Conservation (phyloP, 768 basidiomycete species). For the Jaapia argillacea region DNA sequence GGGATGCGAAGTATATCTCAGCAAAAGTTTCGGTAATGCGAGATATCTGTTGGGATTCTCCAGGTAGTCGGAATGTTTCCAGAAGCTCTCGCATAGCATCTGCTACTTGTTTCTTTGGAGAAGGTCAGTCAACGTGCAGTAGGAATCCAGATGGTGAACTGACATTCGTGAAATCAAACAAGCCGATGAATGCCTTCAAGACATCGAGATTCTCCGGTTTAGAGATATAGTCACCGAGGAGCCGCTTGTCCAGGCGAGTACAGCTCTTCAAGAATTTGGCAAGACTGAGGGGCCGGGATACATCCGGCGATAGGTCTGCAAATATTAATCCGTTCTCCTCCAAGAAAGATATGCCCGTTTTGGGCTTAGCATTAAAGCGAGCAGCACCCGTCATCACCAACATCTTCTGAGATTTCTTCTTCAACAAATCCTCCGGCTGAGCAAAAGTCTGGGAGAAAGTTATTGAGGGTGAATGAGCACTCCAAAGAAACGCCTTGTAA, state of each 20-base stretch:
- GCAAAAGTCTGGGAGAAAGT: constrained; percentile 37
- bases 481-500: background rate
- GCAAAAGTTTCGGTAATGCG: constrained; percentile 96
- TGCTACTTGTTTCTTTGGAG: constrained; percentile 76
- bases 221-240: constrained; percentile 90
- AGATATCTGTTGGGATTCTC: constrained; percentile 88
- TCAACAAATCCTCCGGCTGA: constrained; percentile 44
- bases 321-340: constrained; percentile 91
- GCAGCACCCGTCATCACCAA: constrained; percentile 74
- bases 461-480: background rate
- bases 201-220: constrained; percentile 80
- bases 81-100: constrained; percentile 94
- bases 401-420: constrained; percentile 78
- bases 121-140: background rate
- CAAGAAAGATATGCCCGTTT: constrained; percentile 79
- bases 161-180: constrained; percentile 88
- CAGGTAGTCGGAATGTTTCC: constrained; percentile 89
- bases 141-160: constrained; percentile 16
- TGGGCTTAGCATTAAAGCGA: constrained; percentile 90
- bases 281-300: constrained; percentile 55
- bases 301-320: constrained; percentile 42
- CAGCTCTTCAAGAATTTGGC: constrained; percentile 82
- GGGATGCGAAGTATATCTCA: constrained; percentile 76
- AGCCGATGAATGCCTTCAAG: constrained; percentile 74
- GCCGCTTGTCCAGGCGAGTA: constrained; percentile 81